These are phyloP conservation scores for Brassica cretica DNA, from an alignment of 345 rosid genomes.

Conservation along the genomic window DNA sequence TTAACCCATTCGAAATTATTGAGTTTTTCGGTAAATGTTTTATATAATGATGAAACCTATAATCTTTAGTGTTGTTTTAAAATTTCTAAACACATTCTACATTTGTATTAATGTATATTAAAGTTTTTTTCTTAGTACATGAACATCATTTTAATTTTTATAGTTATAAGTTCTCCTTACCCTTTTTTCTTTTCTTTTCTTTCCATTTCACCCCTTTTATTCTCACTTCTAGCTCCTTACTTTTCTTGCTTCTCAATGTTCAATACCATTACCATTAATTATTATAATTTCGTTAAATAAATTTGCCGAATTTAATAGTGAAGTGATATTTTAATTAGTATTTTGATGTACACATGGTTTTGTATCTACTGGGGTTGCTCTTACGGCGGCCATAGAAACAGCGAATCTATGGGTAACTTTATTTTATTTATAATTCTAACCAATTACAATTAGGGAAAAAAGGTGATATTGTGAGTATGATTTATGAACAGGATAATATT, in stretches of 20 bases:
- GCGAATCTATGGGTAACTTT: conserved; percentile 25
- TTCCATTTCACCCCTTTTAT: neutral
- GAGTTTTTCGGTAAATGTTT: too few species aligned
- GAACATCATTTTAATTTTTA: too few species aligned
- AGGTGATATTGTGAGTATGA: neutral
- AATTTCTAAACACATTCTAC: too few species aligned
- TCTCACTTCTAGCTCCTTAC: neutral
- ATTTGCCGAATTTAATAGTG: neutral
- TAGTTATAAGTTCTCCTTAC: neutral
- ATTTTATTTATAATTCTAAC: neutral
- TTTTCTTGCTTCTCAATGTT: neutral
- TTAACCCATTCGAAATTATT: too few species aligned
- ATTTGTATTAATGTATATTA: too few species aligned
- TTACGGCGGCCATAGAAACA: conserved; percentile 17
- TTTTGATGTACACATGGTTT: neutral
- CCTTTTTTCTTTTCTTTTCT: neutral
- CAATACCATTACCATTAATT: neutral
- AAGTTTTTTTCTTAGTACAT: too few species aligned
- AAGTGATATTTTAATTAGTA: neutral
- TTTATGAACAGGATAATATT: conserved; percentile 6
- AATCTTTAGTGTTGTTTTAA: too few species aligned
- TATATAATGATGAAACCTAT: too few species aligned
- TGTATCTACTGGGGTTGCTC: neutral
- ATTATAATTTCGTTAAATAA: neutral
- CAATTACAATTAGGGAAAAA: neutral